Conservation (phyloP, 2,329 filamentous ascomycete species). For the Venturia oleaginea region DNA sequence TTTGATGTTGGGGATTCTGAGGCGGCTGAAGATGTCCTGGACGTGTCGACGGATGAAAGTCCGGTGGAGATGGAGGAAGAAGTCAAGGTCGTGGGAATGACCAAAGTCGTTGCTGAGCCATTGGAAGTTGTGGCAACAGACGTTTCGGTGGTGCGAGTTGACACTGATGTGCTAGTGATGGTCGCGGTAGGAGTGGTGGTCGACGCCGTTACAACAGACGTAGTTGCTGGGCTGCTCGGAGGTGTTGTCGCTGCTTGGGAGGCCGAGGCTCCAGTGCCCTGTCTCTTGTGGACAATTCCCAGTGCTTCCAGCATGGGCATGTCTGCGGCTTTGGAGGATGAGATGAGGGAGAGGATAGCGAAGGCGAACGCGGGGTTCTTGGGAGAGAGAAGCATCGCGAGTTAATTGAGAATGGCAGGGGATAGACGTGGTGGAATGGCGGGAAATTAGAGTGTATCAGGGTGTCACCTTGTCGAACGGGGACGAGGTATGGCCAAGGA, state of each 20-base stretch:
- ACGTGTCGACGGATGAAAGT: not conserved
- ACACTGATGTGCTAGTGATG: constrained; percentile 7
- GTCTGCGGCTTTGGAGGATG: not conserved
- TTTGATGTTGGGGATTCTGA: constrained; percentile 11
- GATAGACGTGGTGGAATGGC: not conserved
- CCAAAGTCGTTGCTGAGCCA: not conserved
- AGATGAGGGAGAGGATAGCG: constrained; percentile 6
- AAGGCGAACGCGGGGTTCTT: not conserved
- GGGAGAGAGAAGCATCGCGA: constrained; percentile 4
- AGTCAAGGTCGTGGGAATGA: constrained; percentile 11
- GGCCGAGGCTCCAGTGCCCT: constrained; percentile 4
- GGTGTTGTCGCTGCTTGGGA: not conserved
- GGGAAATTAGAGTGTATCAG: not conserved
- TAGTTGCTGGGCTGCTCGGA: not conserved
- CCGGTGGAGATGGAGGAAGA: constrained; percentile 8
- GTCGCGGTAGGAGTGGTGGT: not conserved
- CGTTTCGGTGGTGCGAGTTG: constrained; percentile 1
- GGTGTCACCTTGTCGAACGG: not conserved
- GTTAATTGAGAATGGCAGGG: too few species aligned
- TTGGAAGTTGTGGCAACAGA: constrained; percentile 2
- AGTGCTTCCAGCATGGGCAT: not conserved
- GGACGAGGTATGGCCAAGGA: not conserved
- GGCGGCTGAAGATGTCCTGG: not conserved
- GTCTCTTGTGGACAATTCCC: constrained; percentile 14
- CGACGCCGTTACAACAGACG: not conserved